A percentile compares a stretch with the other conserved stretches of the same genome.
phyloP scores from a whole-genome alignment of 2,329 filamentous ascomycete genomes.

The Biscogniauxia sp. region DNA sequence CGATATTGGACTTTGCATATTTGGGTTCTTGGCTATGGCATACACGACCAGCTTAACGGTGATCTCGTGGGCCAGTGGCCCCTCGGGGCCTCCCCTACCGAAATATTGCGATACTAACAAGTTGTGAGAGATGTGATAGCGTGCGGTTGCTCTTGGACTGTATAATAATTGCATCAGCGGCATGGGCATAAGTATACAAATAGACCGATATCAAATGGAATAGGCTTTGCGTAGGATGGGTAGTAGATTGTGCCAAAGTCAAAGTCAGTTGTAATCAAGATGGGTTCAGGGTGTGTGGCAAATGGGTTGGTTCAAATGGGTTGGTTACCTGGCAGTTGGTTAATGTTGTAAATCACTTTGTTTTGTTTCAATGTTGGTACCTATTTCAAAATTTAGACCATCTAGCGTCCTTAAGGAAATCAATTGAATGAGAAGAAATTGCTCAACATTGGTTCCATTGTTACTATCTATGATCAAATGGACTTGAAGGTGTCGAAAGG shows the following conservation, averaged over 20 bases:
- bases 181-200: conserved; percentile 1
- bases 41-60: conserved; percentile 90
- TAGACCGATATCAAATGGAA: neutral
- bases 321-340: neutral
- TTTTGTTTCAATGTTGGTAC: too few species aligned
- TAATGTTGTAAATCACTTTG: too few species aligned
- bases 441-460: too few species aligned
- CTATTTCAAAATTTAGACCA: too few species aligned
- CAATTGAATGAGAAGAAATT: too few species aligned
- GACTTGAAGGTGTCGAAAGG: too few species aligned
- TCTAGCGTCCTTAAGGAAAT: too few species aligned
- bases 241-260: neutral
- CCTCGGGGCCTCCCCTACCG: conserved; percentile 41
- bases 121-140: conserved; percentile 8
- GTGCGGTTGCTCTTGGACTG: conserved; percentile 13
- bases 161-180: conserved; percentile 27
- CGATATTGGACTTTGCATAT: conserved; percentile 74
- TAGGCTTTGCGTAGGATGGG: neutral
- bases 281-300: neutral
- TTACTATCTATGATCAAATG: too few species aligned
- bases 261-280: neutral
- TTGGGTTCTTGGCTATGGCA: conserved; percentile 82
- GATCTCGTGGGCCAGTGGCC: conserved; percentile 74
- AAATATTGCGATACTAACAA: conserved; percentile 53
- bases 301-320: neutral